Evolutionary conservation across 2,329 filamentous ascomycete species (phyloP).

Genomic region (Pezicula carpinea): DNA sequence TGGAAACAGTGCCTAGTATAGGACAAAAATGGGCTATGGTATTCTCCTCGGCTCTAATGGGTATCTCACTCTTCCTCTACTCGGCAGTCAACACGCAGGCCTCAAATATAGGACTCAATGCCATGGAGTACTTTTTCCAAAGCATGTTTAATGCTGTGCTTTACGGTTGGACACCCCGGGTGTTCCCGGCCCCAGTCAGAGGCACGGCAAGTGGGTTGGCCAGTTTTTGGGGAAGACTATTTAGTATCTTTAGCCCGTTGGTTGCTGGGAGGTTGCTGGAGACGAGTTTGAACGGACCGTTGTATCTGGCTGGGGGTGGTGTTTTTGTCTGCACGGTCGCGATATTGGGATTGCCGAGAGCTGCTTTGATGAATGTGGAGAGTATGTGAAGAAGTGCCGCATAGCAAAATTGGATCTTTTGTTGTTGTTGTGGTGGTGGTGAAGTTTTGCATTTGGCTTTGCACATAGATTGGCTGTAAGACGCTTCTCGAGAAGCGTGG

Average conservation of each 20-base stretch:
- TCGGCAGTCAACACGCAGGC: slow-evolving; percentile 22
- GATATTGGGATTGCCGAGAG: slow-evolving; percentile 42
- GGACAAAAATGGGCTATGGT: slow-evolving; percentile 26
- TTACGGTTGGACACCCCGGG: slow-evolving; percentile 19
- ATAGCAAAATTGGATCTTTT: too few relatives aligned
- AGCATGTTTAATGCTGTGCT: slow-evolving; percentile 21
- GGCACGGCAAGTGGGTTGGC: slow-evolving; percentile 51
- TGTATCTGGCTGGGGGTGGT: slow-evolving; percentile 52
- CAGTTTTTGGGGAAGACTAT: slow-evolving; percentile 54
- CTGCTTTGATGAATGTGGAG: too few relatives aligned
- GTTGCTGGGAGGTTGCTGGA: slow-evolving; percentile 44
- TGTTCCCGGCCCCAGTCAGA: slow-evolving; percentile 40
- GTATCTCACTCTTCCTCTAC: slow-evolving; percentile 22
- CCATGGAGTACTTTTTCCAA: slow-evolving; percentile 29
- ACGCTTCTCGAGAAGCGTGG: too few relatives aligned
- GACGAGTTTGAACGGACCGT: slow-evolving; percentile 40
- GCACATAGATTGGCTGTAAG: too few relatives aligned
- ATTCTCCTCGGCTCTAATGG: slow-evolving; percentile 22
- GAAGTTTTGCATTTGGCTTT: too few relatives aligned
- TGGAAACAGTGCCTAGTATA: slow-evolving; percentile 14
- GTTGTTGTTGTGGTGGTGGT: too few relatives aligned
- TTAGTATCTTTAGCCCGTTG: slow-evolving; percentile 52
- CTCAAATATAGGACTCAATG: slow-evolving; percentile 24
- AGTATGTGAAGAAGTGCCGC: too few relatives aligned
- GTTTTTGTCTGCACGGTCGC: slow-evolving; percentile 47